Evolutionary conservation across 75 land plant genomes (phyloP).

Genomic region (Picea glauca): DNA sequence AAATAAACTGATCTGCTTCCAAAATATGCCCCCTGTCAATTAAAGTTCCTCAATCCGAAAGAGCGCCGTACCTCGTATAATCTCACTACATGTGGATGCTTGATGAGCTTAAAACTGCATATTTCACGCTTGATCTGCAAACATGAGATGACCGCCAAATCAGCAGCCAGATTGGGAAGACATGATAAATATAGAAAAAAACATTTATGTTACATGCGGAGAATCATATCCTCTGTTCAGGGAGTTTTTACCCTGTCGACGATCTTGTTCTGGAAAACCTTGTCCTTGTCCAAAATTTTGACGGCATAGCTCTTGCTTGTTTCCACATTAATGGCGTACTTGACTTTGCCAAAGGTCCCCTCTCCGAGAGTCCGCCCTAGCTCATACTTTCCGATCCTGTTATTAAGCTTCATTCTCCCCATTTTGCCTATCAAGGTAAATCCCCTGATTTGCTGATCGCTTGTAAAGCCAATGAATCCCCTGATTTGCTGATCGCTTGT

Average conservation of each 20-base stretch:
- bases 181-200: background rate
- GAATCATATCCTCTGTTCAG: too few relatives aligned
- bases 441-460: too few relatives aligned
- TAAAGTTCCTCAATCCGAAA: too few relatives aligned
- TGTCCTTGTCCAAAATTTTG: constrained; percentile 53
- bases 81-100: constrained; percentile 69
- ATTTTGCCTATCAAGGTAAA: too few relatives aligned
- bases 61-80: constrained; percentile 48
- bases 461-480: too few relatives aligned
- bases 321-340: constrained; percentile 38
- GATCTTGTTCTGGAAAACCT: constrained; percentile 54
- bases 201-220: too few relatives aligned
- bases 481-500: too few relatives aligned
- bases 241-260: constrained; percentile 31
- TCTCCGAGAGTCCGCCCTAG: constrained; percentile 48
- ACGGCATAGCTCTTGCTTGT: constrained; percentile 51
- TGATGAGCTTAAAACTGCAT: constrained; percentile 54
- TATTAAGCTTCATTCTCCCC: background rate
- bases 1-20: too few relatives aligned
- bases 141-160: too few relatives aligned
- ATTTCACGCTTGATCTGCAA: constrained; percentile 69
- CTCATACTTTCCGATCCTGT: constrained; percentile 53
- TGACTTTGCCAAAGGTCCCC: constrained; percentile 57
- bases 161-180: too few relatives aligned
- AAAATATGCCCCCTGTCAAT: too few relatives aligned